Conservation (phyloP, 1,284 basidiomycete genomes). For the Inonotus hispidus region DNA sequence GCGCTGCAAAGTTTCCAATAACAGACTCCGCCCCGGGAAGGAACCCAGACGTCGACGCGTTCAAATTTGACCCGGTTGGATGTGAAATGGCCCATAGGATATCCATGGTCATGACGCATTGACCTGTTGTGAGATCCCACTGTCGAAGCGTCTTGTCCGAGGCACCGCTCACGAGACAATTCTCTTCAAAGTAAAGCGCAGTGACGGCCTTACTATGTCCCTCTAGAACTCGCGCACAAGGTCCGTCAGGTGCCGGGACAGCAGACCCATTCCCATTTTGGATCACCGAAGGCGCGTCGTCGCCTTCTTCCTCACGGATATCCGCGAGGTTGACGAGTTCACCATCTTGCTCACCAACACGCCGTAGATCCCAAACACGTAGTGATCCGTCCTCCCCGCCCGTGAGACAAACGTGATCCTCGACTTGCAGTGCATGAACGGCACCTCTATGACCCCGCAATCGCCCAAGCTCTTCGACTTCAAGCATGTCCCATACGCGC, state of each 20-base stretch:
- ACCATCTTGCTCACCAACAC: slow-evolving; percentile 64
- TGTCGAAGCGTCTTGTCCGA: slow-evolving; percentile 98
- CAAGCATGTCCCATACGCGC: slow-evolving; percentile 84
- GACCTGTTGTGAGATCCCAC: slow-evolving; percentile 96
- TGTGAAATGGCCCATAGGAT: slow-evolving; percentile 99
- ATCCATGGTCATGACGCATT: slow-evolving; percentile 99
- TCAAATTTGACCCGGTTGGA: slow-evolving; percentile 46
- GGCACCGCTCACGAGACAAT: slow-evolving; percentile 92
- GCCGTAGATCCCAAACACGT: slow-evolving; percentile 82
- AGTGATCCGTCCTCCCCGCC: slow-evolving; percentile 86
- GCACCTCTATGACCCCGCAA: slow-evolving; percentile 19
- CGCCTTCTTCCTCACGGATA: slow-evolving; percentile 59
- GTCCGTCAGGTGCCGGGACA: slow-evolving; percentile 29
- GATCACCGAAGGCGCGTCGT: slow-evolving; percentile 39
- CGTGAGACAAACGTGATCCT: slow-evolving; percentile 87
- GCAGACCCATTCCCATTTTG: slow-evolving; percentile 25
- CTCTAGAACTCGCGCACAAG: slow-evolving; percentile 77
- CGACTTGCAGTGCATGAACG: slow-evolving; percentile 91
- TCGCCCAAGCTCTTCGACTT: slow-evolving; percentile 71
- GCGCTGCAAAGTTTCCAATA: slow-evolving; percentile 69
- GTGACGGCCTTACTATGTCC: slow-evolving; percentile 94
- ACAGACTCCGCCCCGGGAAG: slow-evolving; percentile 51
- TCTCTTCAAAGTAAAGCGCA: slow-evolving; percentile 91
- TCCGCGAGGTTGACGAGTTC: slow-evolving; percentile 46
- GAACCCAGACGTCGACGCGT: slow-evolving; percentile 27